phyloP scores from a whole-genome alignment of 1,284 basidiomycete genomes.

The Chalciporus sp. region DNA sequence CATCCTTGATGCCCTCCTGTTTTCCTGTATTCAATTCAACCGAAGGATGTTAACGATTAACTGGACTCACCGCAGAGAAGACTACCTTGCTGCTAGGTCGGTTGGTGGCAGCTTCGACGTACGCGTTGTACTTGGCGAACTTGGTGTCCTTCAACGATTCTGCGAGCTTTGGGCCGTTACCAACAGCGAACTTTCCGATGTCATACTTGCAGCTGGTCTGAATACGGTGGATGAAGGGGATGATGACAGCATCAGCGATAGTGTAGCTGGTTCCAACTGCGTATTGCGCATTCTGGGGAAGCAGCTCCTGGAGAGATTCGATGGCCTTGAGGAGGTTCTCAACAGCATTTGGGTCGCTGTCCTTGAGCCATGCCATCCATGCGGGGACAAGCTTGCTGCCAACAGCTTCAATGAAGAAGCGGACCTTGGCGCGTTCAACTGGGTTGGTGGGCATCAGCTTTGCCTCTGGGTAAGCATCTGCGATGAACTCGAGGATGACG shows the following conservation, averaged over 20 bases:
- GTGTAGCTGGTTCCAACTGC: conserved; percentile 42
- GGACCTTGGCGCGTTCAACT: conserved; percentile 53
- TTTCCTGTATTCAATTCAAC: not conserved
- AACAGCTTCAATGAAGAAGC: conserved; percentile 61
- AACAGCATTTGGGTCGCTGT: conserved; percentile 39
- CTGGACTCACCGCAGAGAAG: not conserved
- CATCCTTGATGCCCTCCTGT: not conserved
- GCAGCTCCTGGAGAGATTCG: conserved; percentile 35
- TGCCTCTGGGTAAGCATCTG: conserved; percentile 52
- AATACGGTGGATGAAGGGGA: conserved; percentile 49
- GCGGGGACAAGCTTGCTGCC: not conserved
- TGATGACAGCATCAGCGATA: conserved; percentile 57
- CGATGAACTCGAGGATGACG: conserved; percentile 63
- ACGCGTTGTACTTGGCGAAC: conserved; percentile 47
- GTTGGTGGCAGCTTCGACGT: conserved; percentile 15
- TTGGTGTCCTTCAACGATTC: conserved; percentile 40
- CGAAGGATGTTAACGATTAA: not conserved
- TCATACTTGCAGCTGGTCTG: conserved; percentile 46
- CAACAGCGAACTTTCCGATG: conserved; percentile 45
- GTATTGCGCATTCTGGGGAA: conserved; percentile 30
- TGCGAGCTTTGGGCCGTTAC: conserved; percentile 43
- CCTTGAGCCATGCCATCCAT: conserved; percentile 30
- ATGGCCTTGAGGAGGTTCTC: conserved; percentile 17
- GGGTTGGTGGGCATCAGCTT: conserved; percentile 55
- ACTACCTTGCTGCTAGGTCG: not conserved